Percentiles rank a stretch among this genome's conserved stretches.
phyloP scores from a whole-genome alignment of 257 asterid species.

The Solanum dulcamara region DNA sequence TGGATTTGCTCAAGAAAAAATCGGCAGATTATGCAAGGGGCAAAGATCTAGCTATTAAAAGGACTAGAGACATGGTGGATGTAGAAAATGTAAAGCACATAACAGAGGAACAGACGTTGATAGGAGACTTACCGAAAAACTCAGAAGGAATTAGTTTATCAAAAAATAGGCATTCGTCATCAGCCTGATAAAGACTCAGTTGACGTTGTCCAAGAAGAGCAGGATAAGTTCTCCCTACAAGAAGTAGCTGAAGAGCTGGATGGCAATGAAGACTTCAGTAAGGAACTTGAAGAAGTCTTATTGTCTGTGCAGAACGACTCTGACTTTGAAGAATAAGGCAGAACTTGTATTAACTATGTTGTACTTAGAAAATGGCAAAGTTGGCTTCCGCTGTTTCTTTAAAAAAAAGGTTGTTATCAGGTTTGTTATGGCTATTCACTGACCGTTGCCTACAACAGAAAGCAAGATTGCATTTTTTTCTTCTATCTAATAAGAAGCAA shows the following conservation, averaged over 20 bases:
- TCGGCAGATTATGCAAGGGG: conserved; percentile 66
- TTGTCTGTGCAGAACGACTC: background rate
- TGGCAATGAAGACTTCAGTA: conserved; percentile 1
- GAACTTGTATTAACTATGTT: background rate
- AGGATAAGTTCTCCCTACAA: background rate
- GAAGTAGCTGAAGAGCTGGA: background rate
- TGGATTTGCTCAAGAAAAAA: conserved; percentile 44
- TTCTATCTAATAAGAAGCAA: background rate
- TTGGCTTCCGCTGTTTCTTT: background rate
- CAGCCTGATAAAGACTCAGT: background rate
- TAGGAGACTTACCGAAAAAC: conserved; percentile 52
- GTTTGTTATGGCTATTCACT: background rate
- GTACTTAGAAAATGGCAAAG: background rate
- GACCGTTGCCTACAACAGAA: background rate
- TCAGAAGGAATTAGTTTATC: conserved; percentile 41
- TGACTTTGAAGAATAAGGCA: background rate
- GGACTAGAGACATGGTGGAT: conserved; percentile 49
- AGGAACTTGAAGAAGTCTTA: conserved; percentile 19
- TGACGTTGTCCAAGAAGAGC: background rate
- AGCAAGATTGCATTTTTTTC: background rate
- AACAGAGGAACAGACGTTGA: conserved; percentile 29
- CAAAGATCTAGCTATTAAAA: conserved; percentile 62
- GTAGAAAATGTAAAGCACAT: conserved; percentile 59
- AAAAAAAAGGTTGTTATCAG: background rate
- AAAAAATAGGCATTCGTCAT: conserved; percentile 27